A percentile compares a stretch with the other conserved stretches of the same genome.
Conservation (phyloP, 1,284 basidiomycete genomes). For the Laetiporus sulphureus region DNA sequence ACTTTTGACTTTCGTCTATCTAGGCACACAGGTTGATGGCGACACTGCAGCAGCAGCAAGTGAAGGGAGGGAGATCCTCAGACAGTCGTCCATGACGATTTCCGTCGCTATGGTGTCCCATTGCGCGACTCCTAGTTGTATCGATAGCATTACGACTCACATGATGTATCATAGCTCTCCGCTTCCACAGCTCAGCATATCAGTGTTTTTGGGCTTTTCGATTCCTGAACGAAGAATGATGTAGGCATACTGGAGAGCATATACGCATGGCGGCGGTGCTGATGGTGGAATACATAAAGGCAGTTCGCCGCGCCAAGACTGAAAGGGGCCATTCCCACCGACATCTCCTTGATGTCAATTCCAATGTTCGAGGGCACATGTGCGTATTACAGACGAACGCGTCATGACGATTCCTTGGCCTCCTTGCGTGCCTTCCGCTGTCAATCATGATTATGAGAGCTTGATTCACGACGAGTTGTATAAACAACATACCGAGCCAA, state of each 20-base stretch:
- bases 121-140: neutral
- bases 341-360: conserved; percentile 3
- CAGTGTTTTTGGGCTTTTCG: conserved; percentile 27
- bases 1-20: neutral
- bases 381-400: neutral
- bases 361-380: neutral
- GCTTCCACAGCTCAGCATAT: neutral
- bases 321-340: conserved; percentile 7
- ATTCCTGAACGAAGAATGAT: conserved; percentile 21
- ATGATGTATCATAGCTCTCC: neutral
- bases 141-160: neutral
- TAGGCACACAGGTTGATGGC: conserved; percentile 31
- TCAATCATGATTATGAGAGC: too few species aligned
- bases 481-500: conserved; percentile 63
- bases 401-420: conserved; percentile 45
- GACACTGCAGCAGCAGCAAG: conserved; percentile 51
- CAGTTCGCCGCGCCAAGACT: conserved; percentile 15
- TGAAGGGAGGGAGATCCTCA: conserved; percentile 31
- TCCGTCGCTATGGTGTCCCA: too few species aligned
- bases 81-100: conserved; percentile 9
- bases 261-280: conserved; percentile 21
- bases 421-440: conserved; percentile 61
- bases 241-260: conserved; percentile 23
- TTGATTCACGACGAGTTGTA: too few species aligned
- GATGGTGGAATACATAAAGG: conserved; percentile 20